Conservation (phyloP, 805 yeast genomes). For the Yarrowia alimentaria region DNA sequence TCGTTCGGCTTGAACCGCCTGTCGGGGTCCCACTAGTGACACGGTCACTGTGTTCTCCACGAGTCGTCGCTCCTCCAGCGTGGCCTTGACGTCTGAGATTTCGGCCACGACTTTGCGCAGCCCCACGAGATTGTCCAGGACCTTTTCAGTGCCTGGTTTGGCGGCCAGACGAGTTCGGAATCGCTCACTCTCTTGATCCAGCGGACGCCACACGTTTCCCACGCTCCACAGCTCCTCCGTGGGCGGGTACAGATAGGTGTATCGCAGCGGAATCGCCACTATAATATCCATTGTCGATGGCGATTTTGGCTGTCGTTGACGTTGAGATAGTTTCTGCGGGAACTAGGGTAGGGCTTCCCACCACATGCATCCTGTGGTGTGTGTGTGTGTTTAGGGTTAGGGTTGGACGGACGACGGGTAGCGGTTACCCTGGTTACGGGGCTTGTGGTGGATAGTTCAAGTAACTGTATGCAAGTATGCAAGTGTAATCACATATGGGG, state of each 20-base stretch:
- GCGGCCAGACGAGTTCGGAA: constrained; percentile 15
- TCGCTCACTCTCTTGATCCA: constrained; percentile 25
- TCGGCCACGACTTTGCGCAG: constrained; percentile 29
- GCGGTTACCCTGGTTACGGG: too few relatives aligned
- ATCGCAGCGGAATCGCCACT: constrained; percentile 29
- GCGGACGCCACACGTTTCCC: constrained; percentile 12
- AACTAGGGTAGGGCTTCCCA: too few relatives aligned
- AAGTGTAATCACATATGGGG: too few relatives aligned
- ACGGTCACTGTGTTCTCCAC: constrained; percentile 43
- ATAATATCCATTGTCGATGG: constrained; percentile 23
- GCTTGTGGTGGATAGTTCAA: too few relatives aligned
- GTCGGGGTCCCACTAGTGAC: constrained; percentile 40
- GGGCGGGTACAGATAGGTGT: constrained; percentile 28
- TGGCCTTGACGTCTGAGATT: constrained; percentile 29
- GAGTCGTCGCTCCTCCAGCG: constrained; percentile 41
- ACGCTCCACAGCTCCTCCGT: neutral
- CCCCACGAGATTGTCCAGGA: constrained; percentile 31
- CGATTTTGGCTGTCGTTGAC: too few relatives aligned
- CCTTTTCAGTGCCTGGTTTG: constrained; percentile 19
- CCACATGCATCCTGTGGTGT: too few relatives aligned
- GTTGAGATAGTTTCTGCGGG: too few relatives aligned
- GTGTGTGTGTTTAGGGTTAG: too few relatives aligned
- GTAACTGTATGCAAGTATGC: too few relatives aligned
- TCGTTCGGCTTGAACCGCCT: constrained; percentile 40
- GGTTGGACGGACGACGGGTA: too few relatives aligned